A percentile compares a stretch with the other conserved stretches of the same genome.
Conservation (phyloP, 1,284 basidiomycete genomes). For the Vanrija pseudolonga region DNA sequence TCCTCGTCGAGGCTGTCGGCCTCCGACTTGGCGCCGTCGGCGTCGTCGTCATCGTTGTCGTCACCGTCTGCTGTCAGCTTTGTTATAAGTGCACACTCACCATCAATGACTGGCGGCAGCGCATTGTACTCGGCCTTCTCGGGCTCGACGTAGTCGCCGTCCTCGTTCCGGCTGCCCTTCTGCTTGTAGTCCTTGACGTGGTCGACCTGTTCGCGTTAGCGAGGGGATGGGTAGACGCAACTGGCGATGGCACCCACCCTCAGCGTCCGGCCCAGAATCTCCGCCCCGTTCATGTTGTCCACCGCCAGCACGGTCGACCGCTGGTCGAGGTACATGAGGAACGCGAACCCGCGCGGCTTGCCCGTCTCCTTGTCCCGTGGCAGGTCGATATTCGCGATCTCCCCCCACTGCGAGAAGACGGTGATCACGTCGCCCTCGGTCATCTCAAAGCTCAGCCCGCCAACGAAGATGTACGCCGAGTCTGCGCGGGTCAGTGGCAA, state of each 20-base stretch:
- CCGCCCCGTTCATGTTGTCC: slow-evolving; percentile 95
- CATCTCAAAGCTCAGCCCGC: slow-evolving; percentile 76
- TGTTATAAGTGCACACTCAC: slow-evolving; percentile 50
- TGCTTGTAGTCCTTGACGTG: slow-evolving; percentile 94
- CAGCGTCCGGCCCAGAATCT: slow-evolving; percentile 77
- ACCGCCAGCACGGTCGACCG: slow-evolving; percentile 92
- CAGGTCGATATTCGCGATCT: slow-evolving; percentile 90
- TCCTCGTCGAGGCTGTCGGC: slow-evolving; percentile 80
- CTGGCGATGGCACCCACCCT: slow-evolving; percentile 53
- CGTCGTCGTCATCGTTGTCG: slow-evolving; percentile 29
- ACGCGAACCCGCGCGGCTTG: slow-evolving; percentile 86
- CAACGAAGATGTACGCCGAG: slow-evolving; percentile 91
- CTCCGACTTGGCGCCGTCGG: slow-evolving; percentile 58
- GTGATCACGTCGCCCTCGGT: slow-evolving; percentile 98
- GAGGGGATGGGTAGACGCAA: too few relatives aligned
- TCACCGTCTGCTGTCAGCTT: slow-evolving; percentile 17
- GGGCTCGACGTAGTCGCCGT: slow-evolving; percentile 82
- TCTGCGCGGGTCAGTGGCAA: slow-evolving; percentile 53
- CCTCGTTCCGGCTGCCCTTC: slow-evolving; percentile 69
- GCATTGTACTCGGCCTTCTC: slow-evolving; percentile 84
- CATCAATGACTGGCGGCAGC: slow-evolving; percentile 64
- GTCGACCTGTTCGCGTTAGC: slow-evolving; percentile 56
- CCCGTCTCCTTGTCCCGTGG: slow-evolving; percentile 88
- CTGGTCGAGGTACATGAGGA: slow-evolving; percentile 99
- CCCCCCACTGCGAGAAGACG: slow-evolving; percentile 96